phyloP scores from a whole-genome alignment of 1,139 yeast genomes.

The Chernovozyma sophiae-reginae region DNA sequence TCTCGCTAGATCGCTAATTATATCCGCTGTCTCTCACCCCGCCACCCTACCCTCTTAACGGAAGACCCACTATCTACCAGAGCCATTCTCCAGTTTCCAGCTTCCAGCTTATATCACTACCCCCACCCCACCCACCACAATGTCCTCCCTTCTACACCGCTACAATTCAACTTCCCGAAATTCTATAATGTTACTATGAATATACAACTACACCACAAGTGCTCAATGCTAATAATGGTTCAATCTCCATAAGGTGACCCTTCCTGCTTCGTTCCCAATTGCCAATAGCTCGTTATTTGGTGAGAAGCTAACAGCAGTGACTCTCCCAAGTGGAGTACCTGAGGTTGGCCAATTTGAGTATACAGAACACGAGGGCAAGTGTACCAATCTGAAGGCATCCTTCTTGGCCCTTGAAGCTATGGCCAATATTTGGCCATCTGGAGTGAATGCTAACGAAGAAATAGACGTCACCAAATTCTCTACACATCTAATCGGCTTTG shows the following conservation, averaged over 20 bases:
- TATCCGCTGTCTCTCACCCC: too few relatives aligned
- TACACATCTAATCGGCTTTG: slow-evolving; percentile 53
- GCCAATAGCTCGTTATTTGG: slow-evolving; percentile 82
- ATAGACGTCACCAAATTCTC: slow-evolving; percentile 83
- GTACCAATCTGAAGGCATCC: slow-evolving; percentile 84
- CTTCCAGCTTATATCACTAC: too few relatives aligned
- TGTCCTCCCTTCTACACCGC: too few relatives aligned
- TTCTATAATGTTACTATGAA: too few relatives aligned
- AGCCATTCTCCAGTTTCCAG: too few relatives aligned
- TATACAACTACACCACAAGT: too few relatives aligned
- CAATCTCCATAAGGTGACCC: slow-evolving; percentile 83
- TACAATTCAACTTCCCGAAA: too few relatives aligned
- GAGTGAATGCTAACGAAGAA: slow-evolving; percentile 67
- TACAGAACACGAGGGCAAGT: slow-evolving; percentile 81
- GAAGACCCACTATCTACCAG: too few relatives aligned
- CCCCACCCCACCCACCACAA: too few relatives aligned
- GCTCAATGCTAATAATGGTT: slow-evolving; percentile 76
- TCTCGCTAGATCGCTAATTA: too few relatives aligned
- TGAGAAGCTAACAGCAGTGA: slow-evolving; percentile 77
- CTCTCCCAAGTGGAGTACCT: slow-evolving; percentile 92
- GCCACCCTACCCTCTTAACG: too few relatives aligned
- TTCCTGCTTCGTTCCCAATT: slow-evolving; percentile 88
- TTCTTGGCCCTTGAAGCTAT: slow-evolving; percentile 82
- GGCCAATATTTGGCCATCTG: slow-evolving; percentile 86
- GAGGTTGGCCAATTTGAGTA: slow-evolving; percentile 97